These are phyloP conservation scores for Schrenkiella parvula DNA, from an alignment of 345 rosid genomes.

Conservation along the genomic window DNA sequence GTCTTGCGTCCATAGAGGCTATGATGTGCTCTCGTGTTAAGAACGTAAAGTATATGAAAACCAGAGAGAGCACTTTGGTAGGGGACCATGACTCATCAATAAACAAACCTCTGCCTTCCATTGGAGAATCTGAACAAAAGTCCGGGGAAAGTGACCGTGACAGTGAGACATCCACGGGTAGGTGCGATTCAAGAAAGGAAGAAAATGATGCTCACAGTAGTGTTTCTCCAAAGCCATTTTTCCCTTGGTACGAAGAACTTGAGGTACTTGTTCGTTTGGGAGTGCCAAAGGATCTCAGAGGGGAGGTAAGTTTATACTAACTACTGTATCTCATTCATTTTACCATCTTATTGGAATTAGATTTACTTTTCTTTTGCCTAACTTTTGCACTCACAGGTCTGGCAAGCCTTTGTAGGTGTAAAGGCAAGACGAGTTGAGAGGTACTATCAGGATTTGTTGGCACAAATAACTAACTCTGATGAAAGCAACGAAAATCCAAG, in stretches of 20 bases:
- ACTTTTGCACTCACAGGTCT: conserved; percentile 50
- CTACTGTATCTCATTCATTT: conserved; percentile 15
- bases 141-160: conserved; percentile 31
- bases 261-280: conserved; percentile 92
- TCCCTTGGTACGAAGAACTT: conserved; percentile 77
- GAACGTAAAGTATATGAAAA: conserved; percentile 38
- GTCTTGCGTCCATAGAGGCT: conserved; percentile 58
- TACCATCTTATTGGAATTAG: not conserved
- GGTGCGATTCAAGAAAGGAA: conserved; percentile 22
- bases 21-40: conserved; percentile 71
- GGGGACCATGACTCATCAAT: conserved; percentile 39
- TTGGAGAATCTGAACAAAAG: conserved; percentile 39
- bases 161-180: conserved; percentile 18
- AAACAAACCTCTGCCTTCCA: conserved; percentile 32
- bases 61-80: conserved; percentile 15
- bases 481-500: conserved; percentile 39
- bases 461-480: conserved; percentile 44
- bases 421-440: conserved; percentile 69
- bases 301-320: conserved; percentile 53
- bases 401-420: conserved; percentile 98
- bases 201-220: conserved; percentile 23
- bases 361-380: not conserved
- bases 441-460: conserved; percentile 76
- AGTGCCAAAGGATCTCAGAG: conserved; percentile 91
- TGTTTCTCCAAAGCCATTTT: conserved; percentile 40